Evolutionary conservation across 495 filamentous ascomycete genomes (phyloP), one percentile per base, ranked within the genome.

Genomic region (Hypoxylon trugodes): DNA sequence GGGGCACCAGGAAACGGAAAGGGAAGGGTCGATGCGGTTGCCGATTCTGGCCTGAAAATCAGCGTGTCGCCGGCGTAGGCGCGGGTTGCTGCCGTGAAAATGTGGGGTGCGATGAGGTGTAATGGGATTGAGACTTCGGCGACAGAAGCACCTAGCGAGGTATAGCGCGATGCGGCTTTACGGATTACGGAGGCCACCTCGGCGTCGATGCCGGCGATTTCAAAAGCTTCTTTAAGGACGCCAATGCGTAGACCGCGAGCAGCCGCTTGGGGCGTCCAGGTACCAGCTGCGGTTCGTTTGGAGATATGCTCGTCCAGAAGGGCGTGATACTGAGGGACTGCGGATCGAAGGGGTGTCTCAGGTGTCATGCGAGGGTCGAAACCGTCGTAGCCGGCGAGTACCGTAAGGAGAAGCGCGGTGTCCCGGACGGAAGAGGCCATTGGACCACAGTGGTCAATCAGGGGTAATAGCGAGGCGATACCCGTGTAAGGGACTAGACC

Each of bases 381-480:
- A 2, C 77, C 76, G 59, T 84, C 81, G 38, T 76, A 76, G 46
- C 82, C 82, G 40, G 77, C 74, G 16, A 84, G 79, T 0, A 69
- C 74, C 54, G 81, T 67, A 22, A 83, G 65, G 12, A 78, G 68
- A 18, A 60, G 33, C 13, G 82, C 81, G 19, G 70, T 68, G 18
- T 84, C 81, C 12, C 77, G 50, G 0, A 79, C 70, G 3, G 61
- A 78, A 15, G 69, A 63, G 7, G 79, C 74, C 59, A 83, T 73
- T 0, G 78, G 78, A 0, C 76, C 76, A 4, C 67, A 60, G 54
- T 79, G 77, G 47, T 80, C 76, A 22, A 73, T 65, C 24, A 77
- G 58, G 2, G 77, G 71, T 57, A 75, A 71, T 0, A 76, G 70
- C 15, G 74, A 74, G 12, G 64, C 41, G 30, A 76, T 69, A 1